Conservation (phyloP, 2,329 filamentous ascomycete genomes). For the Aureobasidium vineae region DNA sequence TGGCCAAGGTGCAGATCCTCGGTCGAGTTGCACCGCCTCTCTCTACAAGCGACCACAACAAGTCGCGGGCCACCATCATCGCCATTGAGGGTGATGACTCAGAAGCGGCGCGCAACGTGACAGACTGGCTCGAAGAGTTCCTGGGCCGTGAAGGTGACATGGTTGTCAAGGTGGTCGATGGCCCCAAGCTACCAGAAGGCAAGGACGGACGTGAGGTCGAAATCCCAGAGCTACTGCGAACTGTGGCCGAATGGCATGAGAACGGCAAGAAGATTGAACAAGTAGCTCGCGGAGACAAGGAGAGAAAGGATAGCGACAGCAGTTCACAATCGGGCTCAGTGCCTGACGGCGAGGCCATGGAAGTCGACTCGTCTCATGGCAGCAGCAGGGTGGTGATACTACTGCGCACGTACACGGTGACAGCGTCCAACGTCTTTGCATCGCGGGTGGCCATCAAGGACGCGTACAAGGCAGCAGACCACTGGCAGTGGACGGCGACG, state of each 20-base stretch:
- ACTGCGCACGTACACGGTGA: slow-evolving; percentile 76
- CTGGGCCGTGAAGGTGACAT: slow-evolving; percentile 55
- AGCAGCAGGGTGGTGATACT: slow-evolving; percentile 63
- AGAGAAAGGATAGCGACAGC: slow-evolving; percentile 23
- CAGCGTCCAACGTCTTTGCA: slow-evolving; percentile 72
- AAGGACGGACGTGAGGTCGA: slow-evolving; percentile 38
- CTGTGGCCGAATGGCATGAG: slow-evolving; percentile 71
- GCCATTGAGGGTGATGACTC: slow-evolving; percentile 74
- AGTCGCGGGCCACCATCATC: slow-evolving; percentile 70
- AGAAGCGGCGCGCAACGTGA: slow-evolving; percentile 63
- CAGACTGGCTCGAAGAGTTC: slow-evolving; percentile 59
- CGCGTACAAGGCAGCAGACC: slow-evolving; percentile 75
- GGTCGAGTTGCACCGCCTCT: slow-evolving; percentile 72
- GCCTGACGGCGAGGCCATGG: slow-evolving; percentile 30
- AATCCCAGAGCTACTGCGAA: slow-evolving; percentile 60
- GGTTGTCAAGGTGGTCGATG: slow-evolving; percentile 50
- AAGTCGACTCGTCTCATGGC: slow-evolving; percentile 28
- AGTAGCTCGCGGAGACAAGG: slow-evolving; percentile 32
- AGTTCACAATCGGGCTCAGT: background rate
- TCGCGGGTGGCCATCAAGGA: slow-evolving; percentile 71
- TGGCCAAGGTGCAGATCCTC: slow-evolving; percentile 74
- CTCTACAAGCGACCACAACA: slow-evolving; percentile 38
- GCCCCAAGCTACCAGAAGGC: slow-evolving; percentile 46
- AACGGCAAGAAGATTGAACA: slow-evolving; percentile 68
- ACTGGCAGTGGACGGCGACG: slow-evolving; percentile 97